Conservation (phyloP, 129 eudicot genomes). For the carrot (Daucus carota) region DH1_v3.0 NC_030388.2:32060001-32060500, state of each 20-base stretch:
- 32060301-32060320: not conserved
- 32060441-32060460: constrained; percentile 78
- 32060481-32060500: not conserved
- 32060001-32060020: constrained; percentile 82
- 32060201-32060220: not conserved
- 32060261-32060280: constrained; percentile 95
- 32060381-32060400: constrained; percentile 36
- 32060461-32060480: constrained; percentile 54
- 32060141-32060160: not conserved
- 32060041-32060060: constrained; percentile 87
- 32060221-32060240: constrained; percentile 84
- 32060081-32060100: not conserved
- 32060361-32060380: not conserved
- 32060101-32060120: not conserved
- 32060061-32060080: constrained; percentile 22
- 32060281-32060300: constrained; percentile 27
- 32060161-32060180: not conserved
- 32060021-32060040: constrained; percentile 80
- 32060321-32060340: not conserved
- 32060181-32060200: constrained; percentile 3
- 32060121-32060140: not conserved
- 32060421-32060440: constrained; percentile 78
- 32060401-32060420: constrained; percentile 85
- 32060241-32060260: constrained; percentile 79
- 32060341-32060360: not conserved